Conservation (phyloP, 345 rosid species). For the Salix dunnii region DNA sequence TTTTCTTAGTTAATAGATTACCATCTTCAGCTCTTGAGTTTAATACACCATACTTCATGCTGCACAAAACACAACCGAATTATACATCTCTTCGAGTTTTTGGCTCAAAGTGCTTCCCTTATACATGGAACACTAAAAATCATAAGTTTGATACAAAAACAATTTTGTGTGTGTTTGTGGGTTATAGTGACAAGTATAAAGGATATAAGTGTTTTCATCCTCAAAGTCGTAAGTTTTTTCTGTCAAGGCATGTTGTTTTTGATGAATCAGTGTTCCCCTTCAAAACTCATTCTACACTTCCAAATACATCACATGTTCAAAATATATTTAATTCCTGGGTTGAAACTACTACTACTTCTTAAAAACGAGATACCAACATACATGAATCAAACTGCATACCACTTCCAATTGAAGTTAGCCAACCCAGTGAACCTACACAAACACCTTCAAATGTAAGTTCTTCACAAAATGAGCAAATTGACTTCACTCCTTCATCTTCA, state of each 20-base stretch:
- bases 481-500: too few relatives aligned
- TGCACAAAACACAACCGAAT: neutral
- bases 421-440: too few relatives aligned
- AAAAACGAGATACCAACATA: too few relatives aligned
- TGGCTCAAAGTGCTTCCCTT: neutral
- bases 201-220: neutral
- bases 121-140: too few relatives aligned
- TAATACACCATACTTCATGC: neutral
- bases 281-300: neutral
- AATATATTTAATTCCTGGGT: too few relatives aligned
- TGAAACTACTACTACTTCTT: fast-evolving
- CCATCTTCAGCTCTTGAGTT: neutral
- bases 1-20: neutral
- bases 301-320: fast-evolving
- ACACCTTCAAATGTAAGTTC: too few relatives aligned
- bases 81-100: neutral
- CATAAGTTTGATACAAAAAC: too few relatives aligned
- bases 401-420: too few relatives aligned
- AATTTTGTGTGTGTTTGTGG: too few relatives aligned
- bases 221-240: neutral
- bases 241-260: neutral
- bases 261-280: neutral
- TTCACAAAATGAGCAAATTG: too few relatives aligned
- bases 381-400: too few relatives aligned
- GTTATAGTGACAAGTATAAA: neutral